Evolutionary conservation across 2,329 filamentous ascomycete species (phyloP).

Genomic region (Aspergillus cejpii): DNA sequence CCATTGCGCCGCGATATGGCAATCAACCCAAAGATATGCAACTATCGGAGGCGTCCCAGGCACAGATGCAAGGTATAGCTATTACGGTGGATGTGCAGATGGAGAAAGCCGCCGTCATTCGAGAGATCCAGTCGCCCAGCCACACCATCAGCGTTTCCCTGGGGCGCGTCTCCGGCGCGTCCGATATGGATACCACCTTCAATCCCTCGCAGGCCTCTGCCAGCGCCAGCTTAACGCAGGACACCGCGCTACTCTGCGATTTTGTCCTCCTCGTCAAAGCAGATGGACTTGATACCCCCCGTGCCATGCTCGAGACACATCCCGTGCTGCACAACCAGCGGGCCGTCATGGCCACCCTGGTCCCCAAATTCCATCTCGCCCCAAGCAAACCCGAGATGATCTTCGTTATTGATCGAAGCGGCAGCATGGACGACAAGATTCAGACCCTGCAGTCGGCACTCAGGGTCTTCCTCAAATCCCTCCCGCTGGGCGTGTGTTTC

Average conservation of each 20-base stretch:
- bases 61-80: slow-evolving; percentile 38
- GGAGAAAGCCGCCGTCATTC: slow-evolving; percentile 51
- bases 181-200: slow-evolving; percentile 43
- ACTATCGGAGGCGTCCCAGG: not conserved
- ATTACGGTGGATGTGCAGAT: slow-evolving; percentile 57
- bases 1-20: slow-evolving; percentile 62
- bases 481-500: slow-evolving; percentile 52
- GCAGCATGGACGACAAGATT: slow-evolving; percentile 51
- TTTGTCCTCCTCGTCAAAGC: slow-evolving; percentile 61
- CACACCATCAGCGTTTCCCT: slow-evolving; percentile 62
- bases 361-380: slow-evolving; percentile 62
- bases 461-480: slow-evolving; percentile 52
- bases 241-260: slow-evolving; percentile 48
- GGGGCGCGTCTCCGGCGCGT: slow-evolving; percentile 49
- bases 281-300: slow-evolving; percentile 54
- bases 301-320: slow-evolving; percentile 61
- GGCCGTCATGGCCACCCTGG: slow-evolving; percentile 63
- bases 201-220: slow-evolving; percentile 57
- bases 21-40: slow-evolving; percentile 5
- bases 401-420: slow-evolving; percentile 66
- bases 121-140: slow-evolving; percentile 58
- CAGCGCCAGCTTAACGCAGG: slow-evolving; percentile 47
- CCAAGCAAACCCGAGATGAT: slow-evolving; percentile 56
- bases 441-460: slow-evolving; percentile 45
- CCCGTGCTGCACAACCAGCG: slow-evolving; percentile 54